phyloP scores from a whole-genome alignment of 78 protist genomes.

The Monocercomonoides exilis region DNA sequence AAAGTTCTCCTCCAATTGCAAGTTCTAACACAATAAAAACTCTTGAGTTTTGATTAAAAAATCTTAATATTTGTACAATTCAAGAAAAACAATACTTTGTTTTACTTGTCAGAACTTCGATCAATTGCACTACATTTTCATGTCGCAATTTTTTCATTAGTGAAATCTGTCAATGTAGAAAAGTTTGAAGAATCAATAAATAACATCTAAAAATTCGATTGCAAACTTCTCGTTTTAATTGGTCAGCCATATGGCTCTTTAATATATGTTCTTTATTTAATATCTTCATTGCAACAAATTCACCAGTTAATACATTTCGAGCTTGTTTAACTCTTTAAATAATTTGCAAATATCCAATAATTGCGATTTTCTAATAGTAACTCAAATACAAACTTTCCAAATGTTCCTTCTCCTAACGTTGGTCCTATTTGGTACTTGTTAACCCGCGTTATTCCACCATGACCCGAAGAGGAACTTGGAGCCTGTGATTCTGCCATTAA shows the following conservation, averaged over 20 bases:
- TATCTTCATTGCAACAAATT: conserved; percentile 41
- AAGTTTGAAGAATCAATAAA: not conserved
- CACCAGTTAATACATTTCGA: not conserved
- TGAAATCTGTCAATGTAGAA: conserved; percentile 6
- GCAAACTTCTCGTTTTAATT: conserved; percentile 35
- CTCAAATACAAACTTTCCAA: conserved; percentile 15
- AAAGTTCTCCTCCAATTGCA: not conserved
- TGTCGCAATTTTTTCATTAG: conserved; percentile 30
- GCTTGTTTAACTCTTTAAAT: conserved; percentile 28
- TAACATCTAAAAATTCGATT: not conserved
- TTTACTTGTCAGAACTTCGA: conserved; percentile 30
- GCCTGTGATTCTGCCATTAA: no score
- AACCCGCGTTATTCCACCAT: no score
- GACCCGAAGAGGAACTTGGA: no score
- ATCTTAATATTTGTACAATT: no score
- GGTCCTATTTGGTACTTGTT: not conserved
- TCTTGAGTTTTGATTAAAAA: not conserved
- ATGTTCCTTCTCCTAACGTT: conserved; percentile 40
- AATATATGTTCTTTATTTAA: conserved; percentile 24
- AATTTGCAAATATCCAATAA: not conserved
- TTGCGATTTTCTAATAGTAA: not conserved
- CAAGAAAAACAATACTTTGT: conserved; percentile 25
- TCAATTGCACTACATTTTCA: conserved; percentile 25
- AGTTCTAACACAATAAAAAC: not conserved
- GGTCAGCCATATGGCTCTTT: conserved; percentile 28